A percentile compares a stretch with the other conserved stretches of the same genome.
phyloP scores from a whole-genome alignment of 2,329 filamentous ascomycete species.

The Fusarium sp. region DNA sequence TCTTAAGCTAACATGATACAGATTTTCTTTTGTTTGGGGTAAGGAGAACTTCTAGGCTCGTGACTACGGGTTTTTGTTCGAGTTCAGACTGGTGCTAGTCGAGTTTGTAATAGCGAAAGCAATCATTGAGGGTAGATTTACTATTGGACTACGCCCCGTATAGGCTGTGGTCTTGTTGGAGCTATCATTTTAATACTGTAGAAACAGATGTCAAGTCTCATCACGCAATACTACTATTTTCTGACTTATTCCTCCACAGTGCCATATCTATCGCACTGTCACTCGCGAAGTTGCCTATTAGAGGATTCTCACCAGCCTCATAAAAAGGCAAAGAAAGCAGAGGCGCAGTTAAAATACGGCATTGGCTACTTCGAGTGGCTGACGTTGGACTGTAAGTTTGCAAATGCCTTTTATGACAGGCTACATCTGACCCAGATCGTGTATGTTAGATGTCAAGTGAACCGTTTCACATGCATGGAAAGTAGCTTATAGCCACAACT shows the following conservation, averaged over 20 bases:
- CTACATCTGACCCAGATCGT: slow-evolving; percentile 11
- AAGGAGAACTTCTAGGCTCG: slow-evolving; percentile 69
- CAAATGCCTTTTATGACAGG: neutral
- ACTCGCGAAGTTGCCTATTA: neutral
- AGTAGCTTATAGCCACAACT: slow-evolving; percentile 19
- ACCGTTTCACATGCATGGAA: slow-evolving; percentile 36
- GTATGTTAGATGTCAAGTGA: slow-evolving; percentile 13
- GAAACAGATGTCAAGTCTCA: slow-evolving; percentile 30
- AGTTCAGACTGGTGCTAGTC: slow-evolving; percentile 11
- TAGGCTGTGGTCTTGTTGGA: slow-evolving; percentile 28
- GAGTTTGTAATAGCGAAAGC: slow-evolving; percentile 33
- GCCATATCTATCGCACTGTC: neutral
- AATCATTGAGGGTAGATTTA: slow-evolving; percentile 29
- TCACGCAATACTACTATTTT: slow-evolving; percentile 23
- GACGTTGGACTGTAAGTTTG: slow-evolving; percentile 22
- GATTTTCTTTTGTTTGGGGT: slow-evolving; percentile 76
- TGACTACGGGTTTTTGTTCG: slow-evolving; percentile 8
- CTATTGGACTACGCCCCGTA: slow-evolving; percentile 7
- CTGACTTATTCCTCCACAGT: neutral
- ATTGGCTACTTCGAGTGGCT: slow-evolving; percentile 16
- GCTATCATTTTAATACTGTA: slow-evolving; percentile 41
- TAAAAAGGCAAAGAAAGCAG: neutral
- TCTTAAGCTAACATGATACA: slow-evolving; percentile 52
- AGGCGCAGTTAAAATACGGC: slow-evolving; percentile 15
- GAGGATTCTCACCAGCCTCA: slow-evolving; percentile 11